phyloP scores from a whole-genome alignment of 2,329 filamentous ascomycete genomes.

The Lithohypha guttulata region DNA sequence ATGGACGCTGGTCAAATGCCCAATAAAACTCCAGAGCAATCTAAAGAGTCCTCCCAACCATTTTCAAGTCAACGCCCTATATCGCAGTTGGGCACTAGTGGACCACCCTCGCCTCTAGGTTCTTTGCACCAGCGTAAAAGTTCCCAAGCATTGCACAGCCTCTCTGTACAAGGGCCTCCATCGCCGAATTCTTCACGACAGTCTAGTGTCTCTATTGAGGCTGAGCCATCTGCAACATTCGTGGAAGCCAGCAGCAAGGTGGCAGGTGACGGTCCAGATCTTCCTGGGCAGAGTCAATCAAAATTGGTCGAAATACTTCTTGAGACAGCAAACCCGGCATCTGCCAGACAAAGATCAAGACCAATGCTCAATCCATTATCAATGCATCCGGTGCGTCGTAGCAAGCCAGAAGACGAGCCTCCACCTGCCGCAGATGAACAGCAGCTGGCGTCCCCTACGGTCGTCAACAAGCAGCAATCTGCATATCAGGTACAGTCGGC shows the following conservation, averaged over 20 bases:
- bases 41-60: not conserved
- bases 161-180: not conserved
- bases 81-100: not conserved
- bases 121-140: not conserved
- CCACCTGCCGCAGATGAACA: not conserved
- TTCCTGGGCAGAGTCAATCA: too few species aligned
- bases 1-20: not conserved
- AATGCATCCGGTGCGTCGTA: slow-evolving; percentile 3
- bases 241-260: not conserved
- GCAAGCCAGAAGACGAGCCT: not conserved
- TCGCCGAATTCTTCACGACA: not conserved
- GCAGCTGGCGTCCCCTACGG: not conserved
- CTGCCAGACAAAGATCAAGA: not conserved
- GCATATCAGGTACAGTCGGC: not conserved
- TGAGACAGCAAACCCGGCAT: not conserved
- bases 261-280: not conserved
- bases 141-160: not conserved
- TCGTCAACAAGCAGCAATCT: too few species aligned
- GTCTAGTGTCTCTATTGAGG: slow-evolving; percentile 5
- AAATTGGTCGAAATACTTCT: not conserved
- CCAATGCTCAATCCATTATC: slow-evolving; percentile 1
- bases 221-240: not conserved
- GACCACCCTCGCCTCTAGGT: slow-evolving; percentile 2
- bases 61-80: not conserved
- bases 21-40: not conserved